Conservation (phyloP, 2,329 filamentous ascomycete species). For the Elsinoe perseae region DNA sequence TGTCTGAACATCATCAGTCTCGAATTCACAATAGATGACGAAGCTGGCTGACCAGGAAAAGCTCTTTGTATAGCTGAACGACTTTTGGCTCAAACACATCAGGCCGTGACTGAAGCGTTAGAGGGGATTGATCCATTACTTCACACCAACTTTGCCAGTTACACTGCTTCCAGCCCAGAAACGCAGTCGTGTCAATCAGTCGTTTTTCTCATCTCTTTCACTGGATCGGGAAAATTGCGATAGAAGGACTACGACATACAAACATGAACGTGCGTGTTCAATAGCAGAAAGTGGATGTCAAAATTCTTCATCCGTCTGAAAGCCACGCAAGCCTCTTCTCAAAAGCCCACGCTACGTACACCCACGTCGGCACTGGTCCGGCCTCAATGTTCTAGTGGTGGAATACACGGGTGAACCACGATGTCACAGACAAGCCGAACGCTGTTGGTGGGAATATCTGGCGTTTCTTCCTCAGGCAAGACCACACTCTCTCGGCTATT, state of each 20-base stretch:
- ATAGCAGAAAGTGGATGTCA: neutral
- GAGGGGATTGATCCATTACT: conserved; percentile 77
- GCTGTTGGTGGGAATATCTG: conserved; percentile 72
- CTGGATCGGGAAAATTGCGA: too few species aligned
- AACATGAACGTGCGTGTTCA: neutral
- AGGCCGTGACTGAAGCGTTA: conserved; percentile 85
- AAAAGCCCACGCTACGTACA: neutral
- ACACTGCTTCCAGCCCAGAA: too few species aligned
- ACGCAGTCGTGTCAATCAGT: too few species aligned
- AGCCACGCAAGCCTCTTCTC: neutral
- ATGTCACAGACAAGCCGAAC: conserved; percentile 24
- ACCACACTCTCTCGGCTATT: conserved; percentile 84
- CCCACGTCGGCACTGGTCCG: neutral
- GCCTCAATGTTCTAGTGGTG: neutral
- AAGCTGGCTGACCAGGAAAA: conserved; percentile 55
- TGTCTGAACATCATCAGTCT: conserved; percentile 35
- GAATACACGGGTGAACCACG: neutral
- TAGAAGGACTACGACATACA: neutral
- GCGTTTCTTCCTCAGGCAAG: conserved; percentile 88
- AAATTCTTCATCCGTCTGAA: neutral
- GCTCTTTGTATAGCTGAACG: conserved; percentile 73
- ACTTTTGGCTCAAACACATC: conserved; percentile 93
- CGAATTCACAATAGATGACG: neutral
- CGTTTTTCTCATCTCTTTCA: too few species aligned
- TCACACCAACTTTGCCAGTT: neutral